Evolutionary conservation across 2,329 filamentous ascomycete species (phyloP), one percentile per base, ranked within the genome.

Genomic region (Aureobasidium leucospermi): DNA sequence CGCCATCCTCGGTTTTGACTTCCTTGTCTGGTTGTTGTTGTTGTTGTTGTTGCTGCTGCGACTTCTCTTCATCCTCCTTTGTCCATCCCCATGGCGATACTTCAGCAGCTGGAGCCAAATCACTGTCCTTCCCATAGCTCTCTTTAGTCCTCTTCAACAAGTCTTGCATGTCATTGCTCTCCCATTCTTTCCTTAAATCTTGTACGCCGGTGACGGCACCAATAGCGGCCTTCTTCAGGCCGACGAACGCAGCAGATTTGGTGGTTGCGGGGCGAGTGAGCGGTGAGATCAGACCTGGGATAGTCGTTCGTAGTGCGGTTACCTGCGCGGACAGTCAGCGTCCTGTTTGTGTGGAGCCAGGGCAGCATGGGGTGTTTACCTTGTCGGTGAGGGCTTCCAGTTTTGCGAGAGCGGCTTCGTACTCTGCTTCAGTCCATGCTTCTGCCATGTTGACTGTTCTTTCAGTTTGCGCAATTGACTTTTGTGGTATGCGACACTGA

Each of bases 341-440:
- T 19, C 8, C 5, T 48, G 28, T 23, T 36, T 28, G 31, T 46
- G 31, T 19, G 34, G 41, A 5, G 29, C 38, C 32, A 34, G 29
- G n/a, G 32, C 48, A 19, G 19, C 15, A 41, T 6, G 13, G 28
- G 16, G 15, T 28, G 49, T 61, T 28, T 62, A 76, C 77, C 67
- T 78, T 72, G 43, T 72, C 68, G 63, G 78, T 74, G 4, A 79
- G 68, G 42, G 68, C 65, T 63, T 77, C 75, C 19, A 79, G 69
- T 47, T 74, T 71, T 36, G 74, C 74, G 42, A 80, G 74, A 2
- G 75, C 75, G 60, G 70, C 69, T 65, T 69, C 70, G 62, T 71
- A 73, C 60, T 73, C 70, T 48, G 67, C 67, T 66, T 76, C 74
- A 56, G 74, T 73, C 72, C 72, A 75, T 41, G 59, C 66, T 23